Conservation (phyloP, 768 basidiomycete species). For the Suillus subalutaceus region DNA sequence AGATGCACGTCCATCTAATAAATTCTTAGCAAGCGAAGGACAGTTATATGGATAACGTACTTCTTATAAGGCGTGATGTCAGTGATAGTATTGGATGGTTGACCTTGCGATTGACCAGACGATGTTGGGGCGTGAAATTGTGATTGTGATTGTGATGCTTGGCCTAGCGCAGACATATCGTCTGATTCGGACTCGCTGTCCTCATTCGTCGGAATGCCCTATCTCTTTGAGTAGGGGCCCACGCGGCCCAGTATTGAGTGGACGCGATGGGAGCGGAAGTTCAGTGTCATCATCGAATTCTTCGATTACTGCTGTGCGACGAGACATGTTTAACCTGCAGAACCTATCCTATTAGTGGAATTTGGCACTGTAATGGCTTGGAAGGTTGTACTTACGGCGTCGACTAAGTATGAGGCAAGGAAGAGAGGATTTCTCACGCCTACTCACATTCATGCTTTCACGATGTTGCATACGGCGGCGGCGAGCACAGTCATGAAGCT, state of each 20-base stretch:
- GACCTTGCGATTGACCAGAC: constrained; percentile 24
- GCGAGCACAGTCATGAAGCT: constrained; percentile 17
- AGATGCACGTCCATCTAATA: constrained; percentile 90
- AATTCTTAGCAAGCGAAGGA: constrained; percentile 12
- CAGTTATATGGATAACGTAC: constrained; percentile 44
- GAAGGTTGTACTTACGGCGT: constrained; percentile 5
- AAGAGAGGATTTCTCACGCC: constrained; percentile 29
- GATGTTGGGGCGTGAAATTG: constrained; percentile 26
- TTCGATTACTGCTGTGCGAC: constrained; percentile 65
- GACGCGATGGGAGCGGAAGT: constrained; percentile 72
- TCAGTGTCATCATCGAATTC: constrained; percentile 97
- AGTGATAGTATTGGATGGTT: constrained; percentile 47
- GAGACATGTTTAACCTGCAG: constrained; percentile 55
- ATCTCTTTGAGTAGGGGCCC: constrained; percentile 86
- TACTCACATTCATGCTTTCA: constrained; percentile 16
- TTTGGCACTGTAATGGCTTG: neutral
- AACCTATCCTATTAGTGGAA: neutral
- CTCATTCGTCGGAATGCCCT: constrained; percentile 53
- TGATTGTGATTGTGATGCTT: constrained; percentile 52
- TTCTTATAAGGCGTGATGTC: constrained; percentile 86
- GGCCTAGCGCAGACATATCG: constrained; percentile 46
- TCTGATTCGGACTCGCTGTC: constrained; percentile 30
- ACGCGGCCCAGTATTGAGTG: constrained; percentile 63
- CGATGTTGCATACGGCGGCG: constrained; percentile 11
- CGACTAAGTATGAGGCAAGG: neutral